Conservation (phyloP, 192 early-diverging fungal genomes). For the Coemansia sp. region DNA sequence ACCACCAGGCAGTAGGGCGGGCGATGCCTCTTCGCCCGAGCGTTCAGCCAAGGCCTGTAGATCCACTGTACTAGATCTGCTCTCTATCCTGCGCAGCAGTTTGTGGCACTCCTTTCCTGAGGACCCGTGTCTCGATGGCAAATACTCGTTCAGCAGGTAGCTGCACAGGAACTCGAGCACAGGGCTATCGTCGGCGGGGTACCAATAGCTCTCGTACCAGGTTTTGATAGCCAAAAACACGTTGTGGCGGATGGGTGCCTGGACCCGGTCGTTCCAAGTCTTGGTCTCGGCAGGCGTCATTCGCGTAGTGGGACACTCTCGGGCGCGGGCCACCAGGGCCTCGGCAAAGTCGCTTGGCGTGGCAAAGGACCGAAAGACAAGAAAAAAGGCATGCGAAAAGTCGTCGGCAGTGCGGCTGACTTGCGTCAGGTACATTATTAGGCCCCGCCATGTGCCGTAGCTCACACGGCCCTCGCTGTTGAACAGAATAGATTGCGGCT, state of each 20-base stretch:
- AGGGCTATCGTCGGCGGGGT: constrained; percentile 51
- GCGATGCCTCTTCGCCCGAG: neutral
- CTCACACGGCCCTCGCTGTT: constrained; percentile 49
- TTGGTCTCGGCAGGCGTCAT: constrained; percentile 55
- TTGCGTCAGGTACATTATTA: constrained; percentile 51
- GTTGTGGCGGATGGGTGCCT: constrained; percentile 62
- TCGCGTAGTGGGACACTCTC: constrained; percentile 52
- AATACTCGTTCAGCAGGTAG: constrained; percentile 33
- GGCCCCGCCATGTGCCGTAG: constrained; percentile 47
- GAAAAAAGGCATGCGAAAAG: constrained; percentile 71
- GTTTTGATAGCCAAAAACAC: constrained; percentile 76
- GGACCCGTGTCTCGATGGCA: constrained; percentile 18
- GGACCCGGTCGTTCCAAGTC: constrained; percentile 62
- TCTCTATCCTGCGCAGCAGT: constrained; percentile 22
- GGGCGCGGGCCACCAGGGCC: constrained; percentile 65
- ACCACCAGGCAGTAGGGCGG: neutral
- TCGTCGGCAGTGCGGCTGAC: constrained; percentile 39
- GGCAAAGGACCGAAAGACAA: constrained; percentile 84
- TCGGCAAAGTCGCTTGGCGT: constrained; percentile 62
- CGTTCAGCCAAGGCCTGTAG: constrained; percentile 1
- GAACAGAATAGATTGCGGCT: constrained; percentile 21
- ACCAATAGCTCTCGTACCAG: constrained; percentile 79
- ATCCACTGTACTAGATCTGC: constrained; percentile 11
- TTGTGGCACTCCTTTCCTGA: constrained; percentile 29
- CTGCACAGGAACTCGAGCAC: constrained; percentile 25